Conservation (phyloP, 2,329 filamentous ascomycete species). For the Ophiocordyceps australis region DNA sequence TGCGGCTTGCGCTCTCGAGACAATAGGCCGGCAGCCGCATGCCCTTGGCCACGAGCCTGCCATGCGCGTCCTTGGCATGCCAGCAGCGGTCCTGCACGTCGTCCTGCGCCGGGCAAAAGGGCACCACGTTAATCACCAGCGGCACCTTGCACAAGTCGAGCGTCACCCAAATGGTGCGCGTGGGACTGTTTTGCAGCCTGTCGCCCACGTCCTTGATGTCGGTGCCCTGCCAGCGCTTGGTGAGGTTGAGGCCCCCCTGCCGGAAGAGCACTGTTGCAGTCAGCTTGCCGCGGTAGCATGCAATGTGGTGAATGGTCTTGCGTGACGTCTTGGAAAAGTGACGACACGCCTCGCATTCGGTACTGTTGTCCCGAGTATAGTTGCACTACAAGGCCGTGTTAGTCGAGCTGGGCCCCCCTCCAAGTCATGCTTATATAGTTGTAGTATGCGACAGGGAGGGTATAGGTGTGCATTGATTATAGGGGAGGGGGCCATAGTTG, state of each 20-base stretch:
- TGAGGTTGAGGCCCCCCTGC: slow-evolving; percentile 22
- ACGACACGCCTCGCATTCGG: slow-evolving; percentile 21
- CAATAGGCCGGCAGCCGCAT: slow-evolving; percentile 20
- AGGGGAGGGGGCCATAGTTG: too few species aligned
- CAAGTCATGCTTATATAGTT: too few species aligned
- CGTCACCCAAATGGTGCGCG: slow-evolving; percentile 17
- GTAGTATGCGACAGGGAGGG: too few species aligned
- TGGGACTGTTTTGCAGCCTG: slow-evolving; percentile 7
- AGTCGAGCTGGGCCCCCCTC: slow-evolving; percentile 12
- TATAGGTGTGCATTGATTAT: too few species aligned
- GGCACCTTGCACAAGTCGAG: slow-evolving; percentile 18
- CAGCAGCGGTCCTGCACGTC: slow-evolving; percentile 22
- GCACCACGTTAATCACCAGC: slow-evolving; percentile 19
- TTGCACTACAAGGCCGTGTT: too few species aligned
- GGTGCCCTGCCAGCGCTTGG: slow-evolving; percentile 20
- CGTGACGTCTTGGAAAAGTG: slow-evolving; percentile 18
- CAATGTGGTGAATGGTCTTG: slow-evolving; percentile 26
- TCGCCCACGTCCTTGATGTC: slow-evolving; percentile 21
- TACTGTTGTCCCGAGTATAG: slow-evolving; percentile 10
- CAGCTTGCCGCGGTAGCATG: slow-evolving; percentile 24
- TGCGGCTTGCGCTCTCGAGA: slow-evolving; percentile 16
- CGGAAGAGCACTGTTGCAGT: slow-evolving; percentile 21
- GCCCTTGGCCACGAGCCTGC: slow-evolving; percentile 7
- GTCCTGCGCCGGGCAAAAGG: slow-evolving; percentile 15
- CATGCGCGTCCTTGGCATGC: slow-evolving; percentile 9